phyloP scores from a whole-genome alignment of 805 yeast genomes.

The Monosporozyma servazzii region DNA sequence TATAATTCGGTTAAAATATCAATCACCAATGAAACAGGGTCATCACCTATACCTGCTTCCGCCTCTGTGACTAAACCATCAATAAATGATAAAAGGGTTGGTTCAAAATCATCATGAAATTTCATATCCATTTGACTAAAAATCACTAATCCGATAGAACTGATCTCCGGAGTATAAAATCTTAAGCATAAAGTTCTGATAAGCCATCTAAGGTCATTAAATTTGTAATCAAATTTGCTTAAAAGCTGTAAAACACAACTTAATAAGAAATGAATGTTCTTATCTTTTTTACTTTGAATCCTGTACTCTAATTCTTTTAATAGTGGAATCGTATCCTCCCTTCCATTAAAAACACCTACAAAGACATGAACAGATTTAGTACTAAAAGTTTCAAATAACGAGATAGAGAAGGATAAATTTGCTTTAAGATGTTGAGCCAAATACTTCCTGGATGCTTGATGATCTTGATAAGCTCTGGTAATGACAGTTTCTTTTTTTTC shows the following conservation, averaged over 20 bases:
- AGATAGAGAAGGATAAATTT: conserved; percentile 13
- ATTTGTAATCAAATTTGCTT: conserved; percentile 18
- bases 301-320: conserved; percentile 13
- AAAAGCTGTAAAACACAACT: conserved; percentile 22
- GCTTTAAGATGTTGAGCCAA: conserved; percentile 9
- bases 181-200: conserved; percentile 20
- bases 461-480: conserved; percentile 23
- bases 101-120: conserved; percentile 15
- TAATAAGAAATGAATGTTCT: conserved; percentile 13
- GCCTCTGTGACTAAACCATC: conserved; percentile 21
- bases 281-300: conserved; percentile 16
- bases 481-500: conserved; percentile 16
- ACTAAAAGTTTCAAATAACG: conserved; percentile 16
- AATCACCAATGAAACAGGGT: conserved; percentile 16
- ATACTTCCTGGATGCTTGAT: conserved; percentile 16
- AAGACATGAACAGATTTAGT: conserved; percentile 14
- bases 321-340: conserved; percentile 12
- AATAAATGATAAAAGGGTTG: conserved; percentile 11
- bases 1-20: conserved; percentile 20
- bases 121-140: conserved; percentile 12
- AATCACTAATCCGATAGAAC: conserved; percentile 16
- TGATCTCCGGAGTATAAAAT: conserved; percentile 13
- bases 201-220: conserved; percentile 19
- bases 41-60: conserved; percentile 16
- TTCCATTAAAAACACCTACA: conserved; percentile 16